Evolutionary conservation across 495 filamentous ascomycete genomes (phyloP), one percentile per base, ranked within the genome.

Genomic region (Neurospora sp.): DNA sequence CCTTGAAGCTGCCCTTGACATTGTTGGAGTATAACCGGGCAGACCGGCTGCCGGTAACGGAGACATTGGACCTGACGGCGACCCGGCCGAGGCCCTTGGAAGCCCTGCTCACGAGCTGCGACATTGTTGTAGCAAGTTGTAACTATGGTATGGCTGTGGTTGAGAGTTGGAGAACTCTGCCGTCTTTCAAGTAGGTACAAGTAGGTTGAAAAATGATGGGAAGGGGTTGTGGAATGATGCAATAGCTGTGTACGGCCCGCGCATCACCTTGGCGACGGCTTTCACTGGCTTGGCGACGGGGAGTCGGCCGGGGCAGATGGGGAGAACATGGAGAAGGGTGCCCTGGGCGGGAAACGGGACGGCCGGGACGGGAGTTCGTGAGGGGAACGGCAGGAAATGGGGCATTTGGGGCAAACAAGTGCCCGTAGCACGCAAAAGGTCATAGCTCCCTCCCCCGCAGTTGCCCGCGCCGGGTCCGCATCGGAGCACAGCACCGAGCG

Each of bases 1-100:
- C 91, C 74, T 92, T 89, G 84, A 99, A 98, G 72, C 59, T 70
- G 70, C 9, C 71, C 65, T 38, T 65, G 53, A 45, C 42, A 71
- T 41, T 53, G 70, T 27, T 71, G 53, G 70, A 70, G 71, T 68
- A 71, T 44, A 31, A 39, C 68, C 45, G 70, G 35, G 69, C 45
- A 71, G 68, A 61, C 35, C 37, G 69, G 44, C n/a, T 61, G 74
- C 53, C 59, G 72, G 27, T 68, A 74, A 38, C 38, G 69, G 53
- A 69, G 65, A 27, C 8, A 17, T 61, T 61, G 22, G 53, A 35
- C 53, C 53, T 27, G 27, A 31, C 53, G 22, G 53, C 53, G 27
- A 61, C 53, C 53, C 53, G 70, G 20, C 72, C 72, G 69, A 77
- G 68, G 74, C 76, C 72, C 70, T 71, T 69, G 77, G 77, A 74